Evolutionary conservation across 2,329 filamentous ascomycete genomes (phyloP).

Genomic region (Sporothrix phasma): DNA sequence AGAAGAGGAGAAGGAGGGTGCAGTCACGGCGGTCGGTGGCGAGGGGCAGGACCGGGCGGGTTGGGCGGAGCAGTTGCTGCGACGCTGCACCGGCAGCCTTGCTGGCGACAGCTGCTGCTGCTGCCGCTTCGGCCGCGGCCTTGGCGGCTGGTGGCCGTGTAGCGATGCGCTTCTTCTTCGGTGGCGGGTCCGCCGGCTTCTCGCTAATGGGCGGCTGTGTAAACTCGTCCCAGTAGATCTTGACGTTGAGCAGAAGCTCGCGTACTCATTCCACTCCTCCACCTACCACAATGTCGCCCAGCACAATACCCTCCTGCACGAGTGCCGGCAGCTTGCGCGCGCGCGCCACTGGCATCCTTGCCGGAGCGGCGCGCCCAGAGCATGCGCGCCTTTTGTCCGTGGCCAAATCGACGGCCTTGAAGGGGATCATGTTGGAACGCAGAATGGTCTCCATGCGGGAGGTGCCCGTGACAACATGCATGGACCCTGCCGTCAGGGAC

Average conservation of each 20-base stretch:
- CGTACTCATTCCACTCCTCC: conserved; percentile 99
- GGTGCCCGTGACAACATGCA: conserved; percentile 91
- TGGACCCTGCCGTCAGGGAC: conserved; percentile 88
- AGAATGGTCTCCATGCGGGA: conserved; percentile 93
- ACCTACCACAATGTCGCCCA: conserved; percentile 88
- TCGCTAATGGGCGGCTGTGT: conserved; percentile 48
- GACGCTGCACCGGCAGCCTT: background rate
- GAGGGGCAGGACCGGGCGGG: conserved; percentile 19
- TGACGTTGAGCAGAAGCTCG: conserved; percentile 80
- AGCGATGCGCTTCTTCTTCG: conserved; percentile 1
- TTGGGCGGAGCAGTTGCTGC: conserved; percentile 15
- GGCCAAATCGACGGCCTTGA: conserved; percentile 83
- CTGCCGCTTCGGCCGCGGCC: conserved; percentile 13
- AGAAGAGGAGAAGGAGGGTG: conserved; percentile 17
- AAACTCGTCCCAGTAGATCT: conserved; percentile 53
- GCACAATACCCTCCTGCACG: conserved; percentile 74
- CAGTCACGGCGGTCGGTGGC: background rate
- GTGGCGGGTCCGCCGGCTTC: conserved; percentile 34
- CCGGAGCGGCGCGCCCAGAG: conserved; percentile 78
- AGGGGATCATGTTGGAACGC: conserved; percentile 86
- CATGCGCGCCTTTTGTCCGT: conserved; percentile 79
- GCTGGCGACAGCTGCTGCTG: background rate
- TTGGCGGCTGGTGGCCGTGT: background rate
- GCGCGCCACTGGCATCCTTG: conserved; percentile 53
- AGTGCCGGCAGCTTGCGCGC: conserved; percentile 74